Evolutionary conservation across 805 yeast genomes (phyloP).

Genomic region (Metschnikowia similis): DNA sequence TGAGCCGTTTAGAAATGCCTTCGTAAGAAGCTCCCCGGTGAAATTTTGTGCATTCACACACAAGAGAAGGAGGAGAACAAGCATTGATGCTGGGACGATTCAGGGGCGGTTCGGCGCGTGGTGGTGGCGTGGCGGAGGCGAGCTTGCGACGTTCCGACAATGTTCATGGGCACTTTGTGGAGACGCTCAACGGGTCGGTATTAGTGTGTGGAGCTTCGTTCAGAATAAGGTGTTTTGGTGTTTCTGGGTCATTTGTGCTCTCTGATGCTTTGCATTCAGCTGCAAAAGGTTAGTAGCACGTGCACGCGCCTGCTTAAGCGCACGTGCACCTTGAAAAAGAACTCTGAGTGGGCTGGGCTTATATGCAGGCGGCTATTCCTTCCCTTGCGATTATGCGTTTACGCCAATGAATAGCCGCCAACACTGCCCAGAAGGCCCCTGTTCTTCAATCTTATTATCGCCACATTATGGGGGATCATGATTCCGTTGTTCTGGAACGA

Average conservation of each 20-base stretch:
- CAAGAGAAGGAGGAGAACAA: background rate
- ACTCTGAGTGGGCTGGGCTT: too few species aligned
- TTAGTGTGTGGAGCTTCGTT: too few species aligned
- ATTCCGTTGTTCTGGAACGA: too few species aligned
- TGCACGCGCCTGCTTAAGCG: background rate
- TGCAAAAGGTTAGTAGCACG: background rate
- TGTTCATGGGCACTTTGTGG: too few species aligned
- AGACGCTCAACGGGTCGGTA: too few species aligned
- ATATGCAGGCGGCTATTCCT: too few species aligned
- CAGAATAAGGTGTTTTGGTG: background rate
- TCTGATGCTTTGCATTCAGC: background rate
- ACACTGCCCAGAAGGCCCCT: too few species aligned
- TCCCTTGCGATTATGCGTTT: too few species aligned
- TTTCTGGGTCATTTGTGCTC: background rate
- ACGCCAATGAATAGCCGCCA: too few species aligned
- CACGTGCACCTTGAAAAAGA: background rate
- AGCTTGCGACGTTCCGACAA: too few species aligned
- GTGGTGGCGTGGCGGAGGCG: background rate
- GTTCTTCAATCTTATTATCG: too few species aligned
- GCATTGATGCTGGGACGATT: background rate
- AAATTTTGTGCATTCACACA: background rate
- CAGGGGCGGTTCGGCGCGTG: background rate
- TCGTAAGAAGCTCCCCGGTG: background rate
- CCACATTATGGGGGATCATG: too few species aligned
- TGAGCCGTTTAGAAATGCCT: constrained; percentile 15